phyloP scores from a whole-genome alignment of 2,329 filamentous ascomycete genomes.

The Graphilbum fragrans region DNA sequence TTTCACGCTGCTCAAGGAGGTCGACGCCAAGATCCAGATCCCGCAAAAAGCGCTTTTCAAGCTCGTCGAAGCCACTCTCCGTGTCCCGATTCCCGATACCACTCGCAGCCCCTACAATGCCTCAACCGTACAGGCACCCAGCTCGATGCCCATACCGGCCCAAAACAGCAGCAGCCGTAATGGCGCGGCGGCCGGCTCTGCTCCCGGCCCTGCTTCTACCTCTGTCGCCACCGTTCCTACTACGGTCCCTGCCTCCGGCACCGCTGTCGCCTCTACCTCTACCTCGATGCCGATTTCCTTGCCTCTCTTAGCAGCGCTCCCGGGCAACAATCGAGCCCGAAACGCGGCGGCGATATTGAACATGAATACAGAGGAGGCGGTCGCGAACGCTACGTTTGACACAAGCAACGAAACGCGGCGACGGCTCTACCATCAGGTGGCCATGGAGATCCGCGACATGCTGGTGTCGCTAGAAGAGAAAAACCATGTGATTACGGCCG shows the following conservation, averaged over 20 bases:
- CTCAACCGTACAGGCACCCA: constrained; percentile 17
- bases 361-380: constrained; percentile 10
- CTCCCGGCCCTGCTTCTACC: neutral
- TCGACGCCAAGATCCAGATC: constrained; percentile 89
- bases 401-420: constrained; percentile 52
- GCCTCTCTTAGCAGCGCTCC: neutral
- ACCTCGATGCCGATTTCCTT: neutral
- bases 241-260: neutral
- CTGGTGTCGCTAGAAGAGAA: constrained; percentile 91
- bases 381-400: constrained; percentile 29
- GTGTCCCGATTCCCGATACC: constrained; percentile 33
- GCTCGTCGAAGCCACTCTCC: constrained; percentile 55
- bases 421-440: constrained; percentile 65
- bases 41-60: constrained; percentile 74
- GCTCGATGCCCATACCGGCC: constrained; percentile 28
- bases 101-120: constrained; percentile 30
- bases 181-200: neutral
- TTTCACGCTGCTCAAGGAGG: constrained; percentile 91
- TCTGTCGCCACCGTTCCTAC: neutral
- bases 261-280: too few species aligned
- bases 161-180: constrained; percentile 33
- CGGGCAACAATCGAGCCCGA: neutral
- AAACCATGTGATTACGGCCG: constrained; percentile 89
- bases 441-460: constrained; percentile 70
- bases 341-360: neutral